These are phyloP conservation scores for Psilocybe cubensis DNA, from an alignment of 768 basidiomycete genomes.

Conservation along the genomic window DNA sequence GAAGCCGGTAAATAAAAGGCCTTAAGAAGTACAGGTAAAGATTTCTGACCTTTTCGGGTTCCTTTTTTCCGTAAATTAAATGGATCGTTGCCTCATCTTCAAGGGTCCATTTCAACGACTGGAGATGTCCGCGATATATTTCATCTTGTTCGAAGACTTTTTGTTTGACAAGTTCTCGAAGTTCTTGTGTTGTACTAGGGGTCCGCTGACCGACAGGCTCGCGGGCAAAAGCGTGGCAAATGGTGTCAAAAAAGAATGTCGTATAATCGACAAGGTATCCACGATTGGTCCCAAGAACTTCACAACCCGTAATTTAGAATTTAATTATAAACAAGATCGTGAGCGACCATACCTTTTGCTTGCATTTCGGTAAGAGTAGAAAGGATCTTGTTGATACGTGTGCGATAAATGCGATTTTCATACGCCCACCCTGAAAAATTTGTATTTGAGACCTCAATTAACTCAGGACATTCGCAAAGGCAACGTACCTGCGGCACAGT, in stretches of 20 bases:
- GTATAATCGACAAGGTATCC: neutral
- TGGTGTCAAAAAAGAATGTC: neutral
- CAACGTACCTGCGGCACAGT: constrained; percentile 20
- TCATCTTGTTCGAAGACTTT: constrained; percentile 16
- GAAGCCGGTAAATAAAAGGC: neutral
- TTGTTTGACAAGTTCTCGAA: constrained; percentile 14
- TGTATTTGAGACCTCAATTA: neutral
- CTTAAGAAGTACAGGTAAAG: neutral
- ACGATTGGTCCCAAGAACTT: constrained; percentile 11
- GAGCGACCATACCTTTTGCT: constrained; percentile 12
- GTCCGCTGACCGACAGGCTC: neutral
- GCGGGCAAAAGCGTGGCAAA: constrained; percentile 2
- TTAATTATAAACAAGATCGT: neutral
- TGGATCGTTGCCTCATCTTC: constrained; percentile 16
- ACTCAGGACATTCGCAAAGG: neutral
- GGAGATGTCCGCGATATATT: constrained; percentile 4
- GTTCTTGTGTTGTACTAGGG: constrained; percentile 1
- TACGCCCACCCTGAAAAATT: constrained; percentile 20
- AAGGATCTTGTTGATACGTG: constrained; percentile 20
- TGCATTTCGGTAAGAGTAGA: constrained; percentile 18
- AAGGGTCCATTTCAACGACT: constrained; percentile 14
- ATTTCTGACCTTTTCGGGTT: constrained; percentile 15
- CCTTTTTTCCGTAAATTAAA: constrained; percentile 11
- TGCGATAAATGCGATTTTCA: constrained; percentile 24
- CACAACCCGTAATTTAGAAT: neutral